Percentiles rank a stretch among this genome's conserved stretches.
These are phyloP conservation scores for Hypoxylon fuscum DNA, from an alignment of 495 filamentous ascomycete genomes.

Conservation along the genomic window DNA sequence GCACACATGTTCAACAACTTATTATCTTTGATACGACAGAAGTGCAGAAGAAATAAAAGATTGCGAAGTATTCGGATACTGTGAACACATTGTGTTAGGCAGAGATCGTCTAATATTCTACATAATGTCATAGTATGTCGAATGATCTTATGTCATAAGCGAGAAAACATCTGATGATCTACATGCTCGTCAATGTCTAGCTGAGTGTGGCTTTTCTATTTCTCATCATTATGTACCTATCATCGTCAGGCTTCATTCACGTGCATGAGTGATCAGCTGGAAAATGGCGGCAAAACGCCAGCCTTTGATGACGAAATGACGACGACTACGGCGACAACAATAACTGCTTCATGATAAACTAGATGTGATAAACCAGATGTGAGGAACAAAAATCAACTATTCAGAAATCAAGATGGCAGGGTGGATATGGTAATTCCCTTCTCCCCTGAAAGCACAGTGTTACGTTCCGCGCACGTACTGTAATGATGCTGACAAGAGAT, in stretches of 20 bases:
- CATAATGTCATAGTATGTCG: background rate
- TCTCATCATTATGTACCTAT: no score
- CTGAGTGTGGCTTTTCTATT: no score
- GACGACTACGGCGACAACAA: no score
- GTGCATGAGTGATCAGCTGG: no score
- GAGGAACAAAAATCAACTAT: no score
- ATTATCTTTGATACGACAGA: background rate
- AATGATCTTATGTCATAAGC: conserved; percentile 4
- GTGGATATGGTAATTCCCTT: background rate
- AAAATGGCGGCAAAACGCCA: no score
- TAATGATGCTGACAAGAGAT: background rate
- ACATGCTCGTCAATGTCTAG: background rate
- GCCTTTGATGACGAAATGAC: no score
- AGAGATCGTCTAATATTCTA: background rate
- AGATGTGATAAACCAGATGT: no score
- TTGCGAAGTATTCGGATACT: background rate
- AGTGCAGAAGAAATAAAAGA: background rate
- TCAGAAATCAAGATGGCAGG: conserved; percentile 1
- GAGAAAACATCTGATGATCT: conserved; percentile 18
- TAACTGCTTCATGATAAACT: no score
- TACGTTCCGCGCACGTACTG: background rate
- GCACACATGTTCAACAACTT: background rate
- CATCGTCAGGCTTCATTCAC: no score
- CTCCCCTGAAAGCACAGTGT: background rate
- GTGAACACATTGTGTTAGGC: background rate